Base-by-base conservation (phyloP, 116 monocot genomes). In the Trichopus zeylanicus region DNA sequence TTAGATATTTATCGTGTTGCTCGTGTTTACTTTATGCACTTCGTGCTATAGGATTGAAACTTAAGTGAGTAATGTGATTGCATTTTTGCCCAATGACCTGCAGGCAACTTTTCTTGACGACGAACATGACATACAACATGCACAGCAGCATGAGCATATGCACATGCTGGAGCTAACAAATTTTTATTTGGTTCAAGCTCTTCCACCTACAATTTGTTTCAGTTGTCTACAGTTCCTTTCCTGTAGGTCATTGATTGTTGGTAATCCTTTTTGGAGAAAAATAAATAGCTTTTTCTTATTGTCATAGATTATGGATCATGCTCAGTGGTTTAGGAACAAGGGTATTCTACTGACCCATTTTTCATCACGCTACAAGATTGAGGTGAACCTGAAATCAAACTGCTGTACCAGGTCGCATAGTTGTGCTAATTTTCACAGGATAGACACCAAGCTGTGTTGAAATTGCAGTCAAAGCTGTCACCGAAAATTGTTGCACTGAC, bases 31-130 rank as follows among this genome's bases (percentile, higher is more conserved):
- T n/a, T n/a, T n/a, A n/a, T n/a, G n/a, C n/a, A n/a, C n/a, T n/a
- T n/a, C n/a, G n/a, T n/a, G n/a, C n/a, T n/a, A n/a, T n/a, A n/a
- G n/a, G n/a, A n/a, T n/a, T n/a, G n/a, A n/a, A n/a, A n/a, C n/a
- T n/a, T n/a, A n/a, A n/a, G n/a, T n/a, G n/a, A n/a, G n/a, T n/a
- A n/a, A n/a, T n/a, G n/a, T n/a, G n/a, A n/a, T n/a, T n/a, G n/a
- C n/a, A 39, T 5, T 42, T 29, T 48, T 64, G 13, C 16, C 35
- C 28, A 53, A 25, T 32, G 9, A 55, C n/a, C 21, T 7, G 26
- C 78, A 98, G 91, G 91, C 91, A 62, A 98, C 91, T 31, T 98
- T 98, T 51, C 75, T 98, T 21, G 87, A 98, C 67, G 91, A 87
- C 24, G 73, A 75, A 26, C 80, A 67, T 66, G 72, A 88, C 53